Evolutionary conservation across 495 filamentous ascomycete species (phyloP).

Genomic region (Polyplosphaeria fusca): DNA sequence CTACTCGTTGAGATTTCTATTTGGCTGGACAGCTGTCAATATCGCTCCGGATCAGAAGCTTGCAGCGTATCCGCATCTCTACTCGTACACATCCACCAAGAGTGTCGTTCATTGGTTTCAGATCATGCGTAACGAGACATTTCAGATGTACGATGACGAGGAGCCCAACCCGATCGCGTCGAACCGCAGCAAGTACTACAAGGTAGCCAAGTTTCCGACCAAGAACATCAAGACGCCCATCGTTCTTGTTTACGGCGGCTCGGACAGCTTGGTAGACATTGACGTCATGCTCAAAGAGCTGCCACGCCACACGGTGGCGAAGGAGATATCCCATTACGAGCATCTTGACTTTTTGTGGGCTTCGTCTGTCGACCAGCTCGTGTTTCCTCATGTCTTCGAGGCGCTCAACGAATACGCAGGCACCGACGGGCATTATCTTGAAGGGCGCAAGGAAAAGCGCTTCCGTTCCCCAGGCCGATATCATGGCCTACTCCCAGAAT

Average conservation of each 20-base stretch:
- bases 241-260: constrained; percentile 87
- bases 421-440: background rate
- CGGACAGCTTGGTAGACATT: constrained; percentile 94
- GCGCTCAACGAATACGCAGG: constrained; percentile 58
- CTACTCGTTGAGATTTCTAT: constrained; percentile 72
- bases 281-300: constrained; percentile 84
- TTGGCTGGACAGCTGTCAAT: constrained; percentile 85
- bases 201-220: constrained; percentile 93
- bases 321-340: constrained; percentile 83
- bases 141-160: constrained; percentile 98
- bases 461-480: constrained; percentile 20
- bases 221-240: constrained; percentile 96
- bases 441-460: constrained; percentile 15
- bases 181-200: constrained; percentile 63
- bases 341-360: constrained; percentile 99
- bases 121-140: constrained; percentile 89
- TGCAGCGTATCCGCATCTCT: constrained; percentile 93
- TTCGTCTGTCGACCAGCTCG: constrained; percentile 70
- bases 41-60: constrained; percentile 87
- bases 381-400: constrained; percentile 86
- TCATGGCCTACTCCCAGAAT: constrained; percentile 15
- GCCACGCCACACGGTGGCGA: constrained; percentile 76
- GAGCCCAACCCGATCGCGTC: constrained; percentile 60
- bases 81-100: constrained; percentile 94
- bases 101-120: constrained; percentile 98